Evolutionary conservation across 176 grass and related monocot genomes (phyloP), one percentile per base, ranked within the genome.

Genomic region (Calamus simplicifolius): DNA sequence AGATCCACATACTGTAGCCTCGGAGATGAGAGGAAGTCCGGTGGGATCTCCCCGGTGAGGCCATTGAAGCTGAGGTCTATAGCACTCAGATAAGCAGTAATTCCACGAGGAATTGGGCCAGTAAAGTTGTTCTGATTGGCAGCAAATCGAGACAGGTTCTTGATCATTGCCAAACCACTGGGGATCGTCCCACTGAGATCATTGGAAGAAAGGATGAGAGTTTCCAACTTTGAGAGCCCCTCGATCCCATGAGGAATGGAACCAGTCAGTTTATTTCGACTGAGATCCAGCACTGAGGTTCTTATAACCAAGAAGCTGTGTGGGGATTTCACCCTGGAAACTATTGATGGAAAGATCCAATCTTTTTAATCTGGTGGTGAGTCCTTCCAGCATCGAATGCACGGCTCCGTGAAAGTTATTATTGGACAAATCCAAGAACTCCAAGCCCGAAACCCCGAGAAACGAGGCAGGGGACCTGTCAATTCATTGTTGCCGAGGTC

Each of bases 51-150:
- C 17, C 6, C 90, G 49, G 0, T 48, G 0, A 95, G 19, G 18
- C 5, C 1, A 50, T 89, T 90, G 6, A 79, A 95, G 57, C 86
- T 89, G 53, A 95, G 61, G 78, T 95, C 90, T 77, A 90, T 71
- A 65, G 74, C 64, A 64, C 12, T 76, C 5, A 79, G 5, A 54
- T 81, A 51, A 1, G 58, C 71, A 10, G 86, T 81, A 51, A 90
- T 59, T 3, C 31, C 59, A 31, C 0, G 12, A 0, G 74, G 68
- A 0, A 90, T 74, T 0, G 0, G 0, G 5, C 86, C 86, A n/a
- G 0, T 27, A 4, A 95, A 90, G 0, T n/a, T 28, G 68, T 95
- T 95, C 56, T 69, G 68, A 38, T 95, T 79, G 25, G 90, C 86
- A 10, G 80, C 77, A 64, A 95, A 87, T 16, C 80, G 63, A 57